phyloP scores from a whole-genome alignment of 768 basidiomycete species.

The Mycena capillaripes region DNA sequence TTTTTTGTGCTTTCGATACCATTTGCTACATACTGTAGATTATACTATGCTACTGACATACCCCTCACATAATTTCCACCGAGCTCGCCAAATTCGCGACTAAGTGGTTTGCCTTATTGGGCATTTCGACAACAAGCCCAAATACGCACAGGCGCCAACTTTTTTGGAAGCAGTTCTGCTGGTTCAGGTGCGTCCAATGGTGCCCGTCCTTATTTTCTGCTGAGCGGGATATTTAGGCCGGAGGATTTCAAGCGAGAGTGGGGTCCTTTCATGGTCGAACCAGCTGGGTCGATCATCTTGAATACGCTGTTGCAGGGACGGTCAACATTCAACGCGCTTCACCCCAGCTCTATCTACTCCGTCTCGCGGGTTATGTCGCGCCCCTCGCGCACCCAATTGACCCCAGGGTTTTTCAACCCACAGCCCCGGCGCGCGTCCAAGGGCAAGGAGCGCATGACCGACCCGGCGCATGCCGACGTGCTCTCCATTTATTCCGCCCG shows the following conservation, averaged over 20 bases:
- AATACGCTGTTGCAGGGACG: slow-evolving; percentile 29
- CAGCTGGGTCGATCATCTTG: slow-evolving; percentile 57
- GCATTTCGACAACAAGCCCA: background rate
- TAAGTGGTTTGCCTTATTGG: background rate
- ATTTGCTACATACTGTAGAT: too few relatives aligned
- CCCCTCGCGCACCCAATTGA: slow-evolving; percentile 40
- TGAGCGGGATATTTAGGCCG: background rate
- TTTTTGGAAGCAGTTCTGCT: background rate
- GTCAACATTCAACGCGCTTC: background rate
- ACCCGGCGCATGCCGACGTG: slow-evolving; percentile 44
- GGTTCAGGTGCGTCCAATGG: background rate
- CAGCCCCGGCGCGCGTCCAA: slow-evolving; percentile 60
- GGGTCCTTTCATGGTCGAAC: slow-evolving; percentile 46
- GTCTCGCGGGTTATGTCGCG: slow-evolving; percentile 28
- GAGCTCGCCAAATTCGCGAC: too few relatives aligned
- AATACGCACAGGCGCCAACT: background rate
- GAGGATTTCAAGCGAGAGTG: slow-evolving; percentile 51
- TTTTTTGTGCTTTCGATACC: too few relatives aligned
- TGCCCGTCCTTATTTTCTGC: background rate
- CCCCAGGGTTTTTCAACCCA: slow-evolving; percentile 69
- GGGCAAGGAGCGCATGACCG: slow-evolving; percentile 59
- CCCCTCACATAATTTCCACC: too few relatives aligned
- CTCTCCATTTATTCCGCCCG: slow-evolving; percentile 48
- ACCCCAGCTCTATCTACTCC: slow-evolving; percentile 22
- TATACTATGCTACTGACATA: too few relatives aligned